Evolutionary conservation across 139 green algal species (phyloP).

Genomic region (Chlorella vulgaris): DNA sequence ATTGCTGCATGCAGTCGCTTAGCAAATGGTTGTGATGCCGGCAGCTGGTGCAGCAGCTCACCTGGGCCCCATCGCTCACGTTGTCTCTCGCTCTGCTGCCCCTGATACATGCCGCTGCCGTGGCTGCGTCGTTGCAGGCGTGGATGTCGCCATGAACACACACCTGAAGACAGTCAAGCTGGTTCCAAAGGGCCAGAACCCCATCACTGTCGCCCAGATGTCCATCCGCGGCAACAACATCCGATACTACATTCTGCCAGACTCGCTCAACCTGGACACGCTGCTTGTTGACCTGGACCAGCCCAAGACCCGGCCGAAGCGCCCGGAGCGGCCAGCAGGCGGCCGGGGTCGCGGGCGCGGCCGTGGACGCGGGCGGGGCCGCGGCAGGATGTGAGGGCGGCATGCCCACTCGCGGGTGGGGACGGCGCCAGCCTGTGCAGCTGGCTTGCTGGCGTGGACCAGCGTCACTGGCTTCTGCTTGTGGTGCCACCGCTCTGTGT

Average conservation of each 20-base stretch:
- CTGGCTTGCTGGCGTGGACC: too few species aligned
- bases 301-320: slow-evolving; percentile 90
- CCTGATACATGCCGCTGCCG: background rate
- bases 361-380: slow-evolving; percentile 25
- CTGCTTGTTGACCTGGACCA: slow-evolving; percentile 97
- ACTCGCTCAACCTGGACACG: slow-evolving; percentile 98
- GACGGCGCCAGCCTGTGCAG: too few species aligned
- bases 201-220: slow-evolving; percentile 88
- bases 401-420: too few species aligned
- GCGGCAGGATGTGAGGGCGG: slow-evolving; percentile 20
- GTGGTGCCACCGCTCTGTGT: too few species aligned
- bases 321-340: slow-evolving; percentile 48
- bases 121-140: slow-evolving; percentile 69
- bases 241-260: slow-evolving; percentile 97
- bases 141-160: slow-evolving; percentile 99
- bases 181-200: slow-evolving; percentile 90
- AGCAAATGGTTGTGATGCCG: too few species aligned
- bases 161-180: slow-evolving; percentile 98
- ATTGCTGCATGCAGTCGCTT: background rate
- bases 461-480: too few species aligned
- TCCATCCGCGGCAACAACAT: slow-evolving; percentile 67
- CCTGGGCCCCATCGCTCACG: background rate
- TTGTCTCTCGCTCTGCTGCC: background rate
- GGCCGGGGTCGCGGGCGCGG: slow-evolving; percentile 23
- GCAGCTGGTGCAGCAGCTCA: too few species aligned